Percentiles rank a stretch among this genome's conserved stretches.
These are phyloP conservation scores for Polysphondylium violaceum DNA, from an alignment of 78 protist species.

Conservation along the genomic window DNA sequence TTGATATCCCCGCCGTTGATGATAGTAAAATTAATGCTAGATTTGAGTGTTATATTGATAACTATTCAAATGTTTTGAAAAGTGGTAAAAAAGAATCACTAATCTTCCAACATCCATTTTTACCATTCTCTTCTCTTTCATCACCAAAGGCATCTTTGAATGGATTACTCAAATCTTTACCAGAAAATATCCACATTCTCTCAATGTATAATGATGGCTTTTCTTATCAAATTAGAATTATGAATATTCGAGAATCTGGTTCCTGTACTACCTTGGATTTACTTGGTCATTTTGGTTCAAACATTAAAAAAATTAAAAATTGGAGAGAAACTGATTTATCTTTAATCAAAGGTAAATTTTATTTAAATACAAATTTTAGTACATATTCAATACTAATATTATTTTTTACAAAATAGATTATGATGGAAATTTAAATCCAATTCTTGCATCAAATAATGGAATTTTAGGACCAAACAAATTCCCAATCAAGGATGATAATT, in stretches of 20 bases:
- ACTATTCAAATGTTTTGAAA: background rate
- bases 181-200: constrained; percentile 16
- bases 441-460: background rate
- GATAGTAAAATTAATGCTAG: background rate
- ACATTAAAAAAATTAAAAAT: background rate
- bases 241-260: background rate
- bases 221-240: constrained; percentile 2
- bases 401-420: no score
- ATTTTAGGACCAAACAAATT: background rate
- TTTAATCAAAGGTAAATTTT: background rate
- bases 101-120: background rate
- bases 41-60: constrained; percentile 4
- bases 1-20: constrained; percentile 31
- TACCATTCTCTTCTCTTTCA: background rate
- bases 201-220: background rate
- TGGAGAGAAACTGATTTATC: constrained; percentile 10
- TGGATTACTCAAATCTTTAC: constrained; percentile 1
- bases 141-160: background rate
- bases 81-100: background rate
- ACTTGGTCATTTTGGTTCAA: background rate
- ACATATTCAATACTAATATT: no score
- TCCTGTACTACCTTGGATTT: background rate
- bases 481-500: background rate
- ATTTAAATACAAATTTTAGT: no score
- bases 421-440: constrained; percentile 8